phyloP scores from a whole-genome alignment of 2,329 filamentous ascomycete genomes.

The Anisogramma anomala region DNA sequence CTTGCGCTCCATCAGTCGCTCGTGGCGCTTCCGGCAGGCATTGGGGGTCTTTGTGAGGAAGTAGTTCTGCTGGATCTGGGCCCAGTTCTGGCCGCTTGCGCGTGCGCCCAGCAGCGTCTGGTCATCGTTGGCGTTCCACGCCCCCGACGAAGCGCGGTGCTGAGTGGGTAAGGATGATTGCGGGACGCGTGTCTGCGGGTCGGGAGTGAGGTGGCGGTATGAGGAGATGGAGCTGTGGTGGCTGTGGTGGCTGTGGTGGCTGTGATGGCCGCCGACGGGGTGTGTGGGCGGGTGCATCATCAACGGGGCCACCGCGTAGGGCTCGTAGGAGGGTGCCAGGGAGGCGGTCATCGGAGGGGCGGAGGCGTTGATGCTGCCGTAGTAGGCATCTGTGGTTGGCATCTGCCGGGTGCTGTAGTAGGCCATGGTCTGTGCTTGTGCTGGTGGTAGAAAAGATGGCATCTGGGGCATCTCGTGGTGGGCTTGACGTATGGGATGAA shows the following conservation, averaged over 20 bases:
- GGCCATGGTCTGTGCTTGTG: slow-evolving; percentile 19
- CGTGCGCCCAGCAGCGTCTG: slow-evolving; percentile 60
- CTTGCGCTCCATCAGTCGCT: slow-evolving; percentile 66
- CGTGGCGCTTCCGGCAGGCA: slow-evolving; percentile 81
- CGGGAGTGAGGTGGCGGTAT: slow-evolving; percentile 30
- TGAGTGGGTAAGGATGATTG: slow-evolving; percentile 26
- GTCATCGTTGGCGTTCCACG: slow-evolving; percentile 67
- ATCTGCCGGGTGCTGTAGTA: slow-evolving; percentile 22
- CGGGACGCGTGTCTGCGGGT: slow-evolving; percentile 22
- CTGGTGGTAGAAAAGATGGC: slow-evolving; percentile 16
- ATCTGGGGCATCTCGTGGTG: slow-evolving; percentile 13
- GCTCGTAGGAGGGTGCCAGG: slow-evolving; percentile 22
- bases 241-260: slow-evolving; percentile 18
- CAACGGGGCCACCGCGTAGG: slow-evolving; percentile 24
- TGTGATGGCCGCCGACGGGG: slow-evolving; percentile 19
- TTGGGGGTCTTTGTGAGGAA: slow-evolving; percentile 71
- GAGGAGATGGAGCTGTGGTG: slow-evolving; percentile 11
- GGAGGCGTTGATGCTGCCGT: slow-evolving; percentile 21
- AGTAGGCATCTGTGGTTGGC: slow-evolving; percentile 20
- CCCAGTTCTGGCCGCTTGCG: slow-evolving; percentile 70
- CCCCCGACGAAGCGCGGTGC: slow-evolving; percentile 47
- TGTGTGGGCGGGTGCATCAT: slow-evolving; percentile 19
- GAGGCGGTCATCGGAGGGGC: slow-evolving; percentile 18
- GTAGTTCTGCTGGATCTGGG: slow-evolving; percentile 62
- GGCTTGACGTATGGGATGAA: not conserved